Conservation (phyloP, 352 stramenopile genomes). For the Pythium rishiriense region DNA sequence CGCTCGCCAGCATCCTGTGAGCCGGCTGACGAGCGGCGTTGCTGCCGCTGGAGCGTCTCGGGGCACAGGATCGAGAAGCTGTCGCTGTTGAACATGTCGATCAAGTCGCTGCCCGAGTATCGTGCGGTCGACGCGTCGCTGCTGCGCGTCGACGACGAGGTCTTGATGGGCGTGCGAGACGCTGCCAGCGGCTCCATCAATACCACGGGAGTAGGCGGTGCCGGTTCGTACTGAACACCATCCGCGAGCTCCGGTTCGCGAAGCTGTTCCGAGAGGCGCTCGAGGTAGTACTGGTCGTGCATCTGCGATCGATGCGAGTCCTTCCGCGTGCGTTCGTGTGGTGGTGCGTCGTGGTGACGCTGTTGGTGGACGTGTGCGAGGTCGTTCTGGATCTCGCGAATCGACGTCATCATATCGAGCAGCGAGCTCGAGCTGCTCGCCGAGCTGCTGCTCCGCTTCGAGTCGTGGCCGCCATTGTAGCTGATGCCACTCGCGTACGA, state of each 20-base stretch:
- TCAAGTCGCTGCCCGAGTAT: slow-evolving; percentile 30
- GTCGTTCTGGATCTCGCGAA: slow-evolving; percentile 57
- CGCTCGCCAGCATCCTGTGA: slow-evolving; percentile 52
- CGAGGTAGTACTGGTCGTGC: slow-evolving; percentile 21
- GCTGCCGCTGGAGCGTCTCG: slow-evolving; percentile 35
- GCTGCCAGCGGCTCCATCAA: background rate
- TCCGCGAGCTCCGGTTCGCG: slow-evolving; percentile 2
- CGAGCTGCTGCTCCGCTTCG: slow-evolving; percentile 27
- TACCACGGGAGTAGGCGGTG: slow-evolving; percentile 3
- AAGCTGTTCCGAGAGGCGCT: slow-evolving; percentile 25
- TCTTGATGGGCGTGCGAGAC: background rate
- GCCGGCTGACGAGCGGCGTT: slow-evolving; percentile 17
- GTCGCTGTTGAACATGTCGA: slow-evolving; percentile 48
- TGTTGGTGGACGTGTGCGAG: slow-evolving; percentile 33
- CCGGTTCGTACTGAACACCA: background rate
- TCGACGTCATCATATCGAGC: slow-evolving; percentile 45
- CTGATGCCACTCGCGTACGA: slow-evolving; percentile 2
- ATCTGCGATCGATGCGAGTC: slow-evolving; percentile 13
- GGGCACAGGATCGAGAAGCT: slow-evolving; percentile 59
- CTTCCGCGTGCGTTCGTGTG: slow-evolving; percentile 2
- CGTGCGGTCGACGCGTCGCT: background rate
- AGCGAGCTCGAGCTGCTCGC: slow-evolving; percentile 29
- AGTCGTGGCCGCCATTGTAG: slow-evolving; percentile 5
- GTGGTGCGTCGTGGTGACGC: slow-evolving; percentile 20
- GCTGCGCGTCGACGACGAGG: background rate